Base-by-base conservation (phyloP, 139 green algal genomes). In the Chlorella ohadii region DNA sequence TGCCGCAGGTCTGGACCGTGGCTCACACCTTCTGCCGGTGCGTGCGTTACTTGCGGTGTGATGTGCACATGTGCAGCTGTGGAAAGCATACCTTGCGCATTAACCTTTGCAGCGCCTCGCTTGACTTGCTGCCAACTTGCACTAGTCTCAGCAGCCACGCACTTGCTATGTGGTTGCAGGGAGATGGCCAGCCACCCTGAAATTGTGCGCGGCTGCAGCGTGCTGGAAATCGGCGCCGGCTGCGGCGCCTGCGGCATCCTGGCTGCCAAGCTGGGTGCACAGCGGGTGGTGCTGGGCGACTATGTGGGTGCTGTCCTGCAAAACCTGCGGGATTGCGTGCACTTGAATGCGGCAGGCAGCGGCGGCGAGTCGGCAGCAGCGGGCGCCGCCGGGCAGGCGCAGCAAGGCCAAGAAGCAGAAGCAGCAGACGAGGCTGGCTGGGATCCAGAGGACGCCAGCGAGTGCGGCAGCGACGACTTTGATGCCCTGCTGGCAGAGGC, bases 211-310 rank as follows among this genome's bases (percentile, higher is more conserved):
- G 91, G 88, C 34, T 71, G 78, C 28, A 27, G n/a, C 3, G 94
- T 98, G 67, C 85, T 98, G 72, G 95, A 98, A 86, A 88, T 98
- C 64, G 95, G 95, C 19, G 85, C 75, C 33, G 95, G 95, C 4
- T 96, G 91, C 72, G 95, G 95, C 47, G 74, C 94, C 33, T 92
- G 89, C 41, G 95, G 95, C 38, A 91, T 98, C 70, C 73, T 95
- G 38, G 95, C 94, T 12, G 93, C 94, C 51, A 90, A 92, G 73
- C 84, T 94, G 41, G 91, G 94, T 0, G 94, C 93, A 16, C 6
- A 19, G 28, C 15, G 36, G 66, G 79, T 84, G 68, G 72, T 91
- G n/a, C 71, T 97, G 33, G 94, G 86, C 17, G 93, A 97, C 74
- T 87, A 95, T 65, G 92, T 95, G 66, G 90, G 86, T 13, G 44